phyloP scores from a whole-genome alignment of 148 eudicot genomes.

The Rhododendron williamsianum region DNA sequence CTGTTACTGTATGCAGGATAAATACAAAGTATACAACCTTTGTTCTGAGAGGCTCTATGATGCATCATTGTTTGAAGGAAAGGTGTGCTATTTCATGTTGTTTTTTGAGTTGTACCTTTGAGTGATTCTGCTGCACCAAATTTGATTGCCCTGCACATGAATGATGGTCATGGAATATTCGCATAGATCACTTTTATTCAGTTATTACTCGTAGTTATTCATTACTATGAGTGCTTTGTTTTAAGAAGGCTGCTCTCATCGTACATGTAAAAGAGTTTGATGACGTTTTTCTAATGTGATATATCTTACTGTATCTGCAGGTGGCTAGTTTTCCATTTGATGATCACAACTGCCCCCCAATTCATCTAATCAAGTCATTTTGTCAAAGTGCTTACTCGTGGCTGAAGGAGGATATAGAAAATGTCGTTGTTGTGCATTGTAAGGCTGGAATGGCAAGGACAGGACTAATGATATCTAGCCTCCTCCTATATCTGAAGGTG shows the following conservation, averaged over 20 bases:
- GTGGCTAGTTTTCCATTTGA: slow-evolving; percentile 98
- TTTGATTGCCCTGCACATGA: not conserved
- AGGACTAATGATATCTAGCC: slow-evolving; percentile 95
- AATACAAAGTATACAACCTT: slow-evolving; percentile 97
- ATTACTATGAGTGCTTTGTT: not conserved
- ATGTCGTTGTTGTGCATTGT: slow-evolving; percentile 98
- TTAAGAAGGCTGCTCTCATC: not conserved
- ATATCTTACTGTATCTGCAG: slow-evolving; percentile 31
- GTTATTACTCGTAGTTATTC: not conserved
- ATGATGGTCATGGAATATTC: not conserved
- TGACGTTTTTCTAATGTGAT: not conserved
- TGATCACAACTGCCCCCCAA: slow-evolving; percentile 98
- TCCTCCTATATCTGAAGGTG: slow-evolving; percentile 88
- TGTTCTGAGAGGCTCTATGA: slow-evolving; percentile 99
- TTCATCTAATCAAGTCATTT: slow-evolving; percentile 73
- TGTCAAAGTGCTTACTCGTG: slow-evolving; percentile 98
- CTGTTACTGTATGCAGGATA: slow-evolving; percentile 49
- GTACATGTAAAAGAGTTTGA: not conserved
- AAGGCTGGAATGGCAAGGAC: slow-evolving; percentile 99
- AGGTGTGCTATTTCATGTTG: slow-evolving; percentile 42
- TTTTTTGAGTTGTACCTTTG: not conserved
- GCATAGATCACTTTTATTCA: not conserved
- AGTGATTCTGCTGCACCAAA: not conserved
- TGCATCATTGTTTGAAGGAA: slow-evolving; percentile 94
- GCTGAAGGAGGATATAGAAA: slow-evolving; percentile 98